These are phyloP conservation scores for Pulveroboletus ravenelii DNA, from an alignment of 768 basidiomycete genomes.

Conservation along the genomic window DNA sequence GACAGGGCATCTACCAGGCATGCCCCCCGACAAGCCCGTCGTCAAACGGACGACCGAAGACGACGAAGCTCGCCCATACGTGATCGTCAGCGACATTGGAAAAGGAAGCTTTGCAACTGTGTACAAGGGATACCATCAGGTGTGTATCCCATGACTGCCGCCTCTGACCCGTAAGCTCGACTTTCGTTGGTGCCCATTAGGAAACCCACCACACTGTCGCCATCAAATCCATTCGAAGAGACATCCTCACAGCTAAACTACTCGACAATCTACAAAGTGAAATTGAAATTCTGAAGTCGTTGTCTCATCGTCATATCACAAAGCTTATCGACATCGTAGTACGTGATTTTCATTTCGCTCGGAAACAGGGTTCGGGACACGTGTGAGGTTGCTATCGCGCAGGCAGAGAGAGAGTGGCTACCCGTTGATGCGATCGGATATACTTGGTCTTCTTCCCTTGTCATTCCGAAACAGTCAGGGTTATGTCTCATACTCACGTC, in stretches of 20 bases:
- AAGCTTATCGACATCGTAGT: conserved; percentile 91
- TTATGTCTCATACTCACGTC: conserved; percentile 8
- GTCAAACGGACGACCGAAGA: conserved; percentile 44
- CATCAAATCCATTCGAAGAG: conserved; percentile 89
- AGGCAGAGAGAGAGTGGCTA: not conserved
- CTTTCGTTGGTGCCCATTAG: conserved; percentile 35
- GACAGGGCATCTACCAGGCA: conserved; percentile 19
- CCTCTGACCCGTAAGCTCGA: not conserved
- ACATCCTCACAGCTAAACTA: conserved; percentile 84
- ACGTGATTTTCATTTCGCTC: conserved; percentile 21
- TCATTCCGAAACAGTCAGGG: not conserved
- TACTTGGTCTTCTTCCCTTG: not conserved
- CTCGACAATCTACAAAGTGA: conserved; percentile 98
- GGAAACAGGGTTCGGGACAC: not conserved
- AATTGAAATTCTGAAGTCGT: conserved; percentile 91
- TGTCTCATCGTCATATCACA: conserved; percentile 92
- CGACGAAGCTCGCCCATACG: conserved; percentile 70
- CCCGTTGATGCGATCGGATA: not conserved
- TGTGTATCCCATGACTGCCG: conserved; percentile 33
- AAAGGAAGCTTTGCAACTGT: conserved; percentile 97
- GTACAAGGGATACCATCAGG: conserved; percentile 89
- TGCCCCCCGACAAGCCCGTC: conserved; percentile 25
- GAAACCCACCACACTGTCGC: conserved; percentile 78
- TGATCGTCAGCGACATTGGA: conserved; percentile 72
- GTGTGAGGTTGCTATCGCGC: not conserved